Conservation (phyloP, 208 protist genomes). For the Leishmania lainsoni region DNA sequence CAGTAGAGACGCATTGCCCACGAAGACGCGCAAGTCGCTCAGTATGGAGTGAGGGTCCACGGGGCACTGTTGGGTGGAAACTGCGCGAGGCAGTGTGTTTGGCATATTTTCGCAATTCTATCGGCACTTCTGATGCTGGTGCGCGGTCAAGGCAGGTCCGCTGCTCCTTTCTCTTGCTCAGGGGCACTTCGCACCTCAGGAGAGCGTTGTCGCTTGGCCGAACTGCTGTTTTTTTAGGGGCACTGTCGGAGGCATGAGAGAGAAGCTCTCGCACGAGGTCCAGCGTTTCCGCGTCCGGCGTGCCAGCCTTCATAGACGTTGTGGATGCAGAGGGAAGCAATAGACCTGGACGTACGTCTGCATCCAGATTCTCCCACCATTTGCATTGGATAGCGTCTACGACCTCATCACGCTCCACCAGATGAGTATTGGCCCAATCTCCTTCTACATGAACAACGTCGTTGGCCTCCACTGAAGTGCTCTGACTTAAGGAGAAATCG, state of each 20-base stretch:
- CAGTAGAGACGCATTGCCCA: neutral
- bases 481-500: neutral
- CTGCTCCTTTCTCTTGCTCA: neutral
- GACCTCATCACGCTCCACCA: constrained; percentile 18
- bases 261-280: neutral
- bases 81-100: neutral
- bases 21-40: constrained; percentile 5
- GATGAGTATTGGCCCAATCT: neutral
- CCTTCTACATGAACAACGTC: neutral
- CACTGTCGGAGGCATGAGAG: neutral
- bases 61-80: neutral
- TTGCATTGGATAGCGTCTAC: constrained; percentile 17
- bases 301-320: neutral
- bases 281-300: constrained; percentile 12
- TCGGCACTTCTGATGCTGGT: neutral
- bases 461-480: neutral
- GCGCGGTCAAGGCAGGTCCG: neutral
- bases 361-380: constrained; percentile 25
- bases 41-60: constrained; percentile 1
- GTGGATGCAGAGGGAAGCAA: constrained; percentile 7
- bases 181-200: neutral
- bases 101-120: neutral
- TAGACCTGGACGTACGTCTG: constrained; percentile 8
- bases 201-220: neutral
- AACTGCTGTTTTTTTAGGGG: neutral